A percentile compares a stretch with the other conserved stretches of the same genome.
Conservation (phyloP, 169 alveolate genomes). For the Plasmodium falciparum region DNA sequence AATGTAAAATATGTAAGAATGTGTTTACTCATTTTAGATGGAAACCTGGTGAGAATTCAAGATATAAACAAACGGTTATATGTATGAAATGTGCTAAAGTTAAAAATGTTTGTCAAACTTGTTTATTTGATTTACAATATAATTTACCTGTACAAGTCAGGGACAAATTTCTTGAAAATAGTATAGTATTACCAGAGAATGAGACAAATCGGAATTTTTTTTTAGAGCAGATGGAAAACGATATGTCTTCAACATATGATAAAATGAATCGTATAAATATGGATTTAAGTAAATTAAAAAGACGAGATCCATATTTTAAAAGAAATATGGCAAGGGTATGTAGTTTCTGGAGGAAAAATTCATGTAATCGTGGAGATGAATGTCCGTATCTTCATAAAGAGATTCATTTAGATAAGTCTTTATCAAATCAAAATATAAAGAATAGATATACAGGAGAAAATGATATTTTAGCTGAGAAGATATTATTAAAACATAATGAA, state of each 20-base stretch:
- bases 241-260: constrained; percentile 63
- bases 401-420: constrained; percentile 80
- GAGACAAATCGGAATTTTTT: constrained; percentile 84
- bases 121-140: constrained; percentile 97
- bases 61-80: constrained; percentile 96
- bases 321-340: constrained; percentile 96
- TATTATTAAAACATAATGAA: constrained; percentile 52
- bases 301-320: constrained; percentile 90
- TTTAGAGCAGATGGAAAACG: constrained; percentile 80
- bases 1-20: constrained; percentile 97
- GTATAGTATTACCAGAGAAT: constrained; percentile 81
- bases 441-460: constrained; percentile 84
- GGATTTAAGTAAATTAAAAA: constrained; percentile 84
- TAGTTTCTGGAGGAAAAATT: constrained; percentile 94
- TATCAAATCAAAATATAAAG: constrained; percentile 83
- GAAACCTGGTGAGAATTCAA: constrained; percentile 96
- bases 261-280: constrained; percentile 49
- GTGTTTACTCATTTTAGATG: constrained; percentile 98
- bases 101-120: constrained; percentile 98
- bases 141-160: constrained; percentile 97
- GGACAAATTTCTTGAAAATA: constrained; percentile 89
- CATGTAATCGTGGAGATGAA: constrained; percentile 95
- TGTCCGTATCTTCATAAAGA: constrained; percentile 93
- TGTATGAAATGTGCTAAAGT: constrained; percentile 98
- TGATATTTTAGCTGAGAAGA: constrained; percentile 83